phyloP scores from a whole-genome alignment of 2,329 filamentous ascomycete genomes.

The Sporothrix dimorphospora region DNA sequence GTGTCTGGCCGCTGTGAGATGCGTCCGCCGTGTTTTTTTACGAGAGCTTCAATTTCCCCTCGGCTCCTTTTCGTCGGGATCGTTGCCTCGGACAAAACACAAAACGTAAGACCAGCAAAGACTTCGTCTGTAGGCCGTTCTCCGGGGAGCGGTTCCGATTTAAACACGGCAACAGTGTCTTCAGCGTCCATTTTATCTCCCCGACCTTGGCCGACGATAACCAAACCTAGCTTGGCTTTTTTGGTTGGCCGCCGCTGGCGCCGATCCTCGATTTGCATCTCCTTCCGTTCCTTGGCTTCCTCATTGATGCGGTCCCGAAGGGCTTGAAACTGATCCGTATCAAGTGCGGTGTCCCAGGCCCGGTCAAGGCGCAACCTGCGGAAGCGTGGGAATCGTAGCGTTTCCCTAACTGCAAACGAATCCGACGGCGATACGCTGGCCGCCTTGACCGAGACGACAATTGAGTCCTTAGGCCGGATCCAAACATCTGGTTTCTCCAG shows the following conservation, averaged over 20 bases:
- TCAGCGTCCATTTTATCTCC: conserved; percentile 33
- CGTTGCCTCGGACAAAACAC: conserved; percentile 75
- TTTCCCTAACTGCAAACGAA: conserved; percentile 75
- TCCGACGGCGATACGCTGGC: conserved; percentile 75
- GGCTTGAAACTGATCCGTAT: conserved; percentile 74
- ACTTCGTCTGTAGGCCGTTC: conserved; percentile 55
- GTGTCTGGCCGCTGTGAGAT: conserved; percentile 74
- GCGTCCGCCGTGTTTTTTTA: conserved; percentile 81
- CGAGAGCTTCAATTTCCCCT: conserved; percentile 73
- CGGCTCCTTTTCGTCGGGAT: conserved; percentile 75
- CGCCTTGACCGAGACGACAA: conserved; percentile 88
- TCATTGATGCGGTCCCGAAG: conserved; percentile 70
- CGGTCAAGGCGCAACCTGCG: conserved; percentile 81
- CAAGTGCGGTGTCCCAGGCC: conserved; percentile 78
- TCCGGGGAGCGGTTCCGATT: background rate
- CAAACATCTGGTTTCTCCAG: conserved; percentile 85
- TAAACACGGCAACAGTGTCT: conserved; percentile 45
- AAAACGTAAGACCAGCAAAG: conserved; percentile 79
- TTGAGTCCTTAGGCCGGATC: conserved; percentile 86
- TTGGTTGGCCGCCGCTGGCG: conserved; percentile 58
- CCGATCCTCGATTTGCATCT: conserved; percentile 75
- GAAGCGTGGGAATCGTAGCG: conserved; percentile 89
- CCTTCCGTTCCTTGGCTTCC: conserved; percentile 70
- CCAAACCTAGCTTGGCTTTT: conserved; percentile 68
- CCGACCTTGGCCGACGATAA: conserved; percentile 70